Evolutionary conservation across 2,329 filamentous ascomycete genomes (phyloP).

Genomic region (Pseudogymnoascus sp.): DNA sequence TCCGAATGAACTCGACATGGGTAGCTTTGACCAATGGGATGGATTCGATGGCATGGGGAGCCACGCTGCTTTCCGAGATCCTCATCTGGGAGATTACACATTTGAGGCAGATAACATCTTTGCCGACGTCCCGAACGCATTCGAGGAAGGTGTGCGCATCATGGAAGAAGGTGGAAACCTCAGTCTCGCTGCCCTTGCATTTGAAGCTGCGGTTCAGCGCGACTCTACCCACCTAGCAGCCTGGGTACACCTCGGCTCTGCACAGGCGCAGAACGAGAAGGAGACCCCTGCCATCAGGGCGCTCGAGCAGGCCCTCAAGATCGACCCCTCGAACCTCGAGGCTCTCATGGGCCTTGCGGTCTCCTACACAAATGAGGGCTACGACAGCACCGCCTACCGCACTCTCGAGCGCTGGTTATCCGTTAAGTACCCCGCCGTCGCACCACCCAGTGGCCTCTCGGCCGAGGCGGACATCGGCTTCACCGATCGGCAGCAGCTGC

Average conservation of each 20-base stretch:
- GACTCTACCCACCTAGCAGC: constrained; percentile 81
- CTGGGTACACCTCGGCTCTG: constrained; percentile 85
- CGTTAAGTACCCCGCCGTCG: constrained; percentile 83
- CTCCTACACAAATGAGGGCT: constrained; percentile 97
- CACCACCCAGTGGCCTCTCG: constrained; percentile 64
- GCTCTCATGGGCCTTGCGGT: constrained; percentile 94
- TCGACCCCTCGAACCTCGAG: constrained; percentile 78
- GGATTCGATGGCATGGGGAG: constrained; percentile 62
- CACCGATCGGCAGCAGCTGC: constrained; percentile 78
- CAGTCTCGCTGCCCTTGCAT: constrained; percentile 84
- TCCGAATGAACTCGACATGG: constrained; percentile 47
- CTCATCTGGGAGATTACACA: constrained; percentile 78
- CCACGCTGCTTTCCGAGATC: constrained; percentile 60
- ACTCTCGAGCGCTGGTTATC: constrained; percentile 95
- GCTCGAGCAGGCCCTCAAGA: constrained; percentile 79
- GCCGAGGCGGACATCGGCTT: constrained; percentile 74
- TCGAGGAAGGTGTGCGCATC: constrained; percentile 86
- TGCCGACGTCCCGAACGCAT: constrained; percentile 71
- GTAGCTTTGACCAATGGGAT: constrained; percentile 74
- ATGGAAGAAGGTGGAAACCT: constrained; percentile 91
- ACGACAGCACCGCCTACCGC: constrained; percentile 92
- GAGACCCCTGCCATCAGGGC: constrained; percentile 92
- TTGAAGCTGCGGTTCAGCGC: constrained; percentile 91
- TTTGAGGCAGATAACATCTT: constrained; percentile 95
- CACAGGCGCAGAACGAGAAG: constrained; percentile 98